These are phyloP conservation scores for Sabuloglossum arenarium DNA, from an alignment of 495 filamentous ascomycete species.

Conservation along the genomic window DNA sequence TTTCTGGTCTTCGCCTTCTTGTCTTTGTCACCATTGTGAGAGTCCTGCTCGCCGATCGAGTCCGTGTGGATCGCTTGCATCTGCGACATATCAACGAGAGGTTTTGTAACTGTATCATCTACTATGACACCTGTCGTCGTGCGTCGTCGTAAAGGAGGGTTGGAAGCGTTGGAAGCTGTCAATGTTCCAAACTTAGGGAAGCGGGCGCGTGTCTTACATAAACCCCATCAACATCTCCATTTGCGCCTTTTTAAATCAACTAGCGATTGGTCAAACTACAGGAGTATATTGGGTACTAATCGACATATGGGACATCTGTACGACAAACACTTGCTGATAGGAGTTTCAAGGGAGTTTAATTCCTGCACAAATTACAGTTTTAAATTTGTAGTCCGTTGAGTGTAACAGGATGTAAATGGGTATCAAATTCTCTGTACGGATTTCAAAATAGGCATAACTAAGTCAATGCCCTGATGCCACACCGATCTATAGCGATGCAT, in stretches of 20 bases:
- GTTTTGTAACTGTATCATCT: not conserved
- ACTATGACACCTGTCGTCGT: not conserved
- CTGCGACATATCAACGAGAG: slow-evolving; percentile 24
- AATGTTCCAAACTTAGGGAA: not conserved
- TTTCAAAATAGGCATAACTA: not conserved
- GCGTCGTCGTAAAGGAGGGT: not conserved
- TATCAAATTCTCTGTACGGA: not conserved
- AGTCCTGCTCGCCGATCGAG: slow-evolving; percentile 29
- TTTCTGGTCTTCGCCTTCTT: slow-evolving; percentile 79
- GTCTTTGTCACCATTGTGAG: slow-evolving; percentile 31
- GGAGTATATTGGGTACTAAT: no score
- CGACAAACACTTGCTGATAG: no score
- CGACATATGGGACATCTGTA: no score
- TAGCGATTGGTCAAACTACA: no score
- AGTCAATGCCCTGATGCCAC: not conserved
- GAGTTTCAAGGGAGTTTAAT: not conserved
- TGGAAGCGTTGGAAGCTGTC: not conserved
- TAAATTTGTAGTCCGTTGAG: not conserved
- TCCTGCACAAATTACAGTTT: not conserved
- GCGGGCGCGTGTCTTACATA: not conserved
- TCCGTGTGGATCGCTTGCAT: slow-evolving; percentile 22
- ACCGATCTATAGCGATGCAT: not conserved
- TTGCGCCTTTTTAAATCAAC: not conserved
- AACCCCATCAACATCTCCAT: not conserved
- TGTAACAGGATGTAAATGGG: not conserved